Evolutionary conservation across 1,284 basidiomycete species (phyloP).

Genomic region (Phellopilus nigrolimitatus): DNA sequence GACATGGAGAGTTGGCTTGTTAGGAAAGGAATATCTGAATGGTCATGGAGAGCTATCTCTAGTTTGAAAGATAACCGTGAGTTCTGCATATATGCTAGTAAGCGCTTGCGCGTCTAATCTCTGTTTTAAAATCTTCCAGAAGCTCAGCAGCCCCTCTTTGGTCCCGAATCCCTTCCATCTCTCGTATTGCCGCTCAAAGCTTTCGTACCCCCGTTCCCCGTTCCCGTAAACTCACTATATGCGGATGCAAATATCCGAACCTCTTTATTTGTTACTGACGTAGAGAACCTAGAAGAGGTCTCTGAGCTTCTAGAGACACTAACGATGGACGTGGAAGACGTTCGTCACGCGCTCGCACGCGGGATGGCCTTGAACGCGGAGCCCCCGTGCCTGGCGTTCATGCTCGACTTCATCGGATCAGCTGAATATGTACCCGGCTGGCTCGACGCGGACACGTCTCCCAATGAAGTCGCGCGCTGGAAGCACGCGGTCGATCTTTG

Average conservation of each 20-base stretch:
- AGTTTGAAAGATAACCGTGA: constrained; percentile 60
- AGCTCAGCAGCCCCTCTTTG: constrained; percentile 45
- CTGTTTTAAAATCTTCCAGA: constrained; percentile 29
- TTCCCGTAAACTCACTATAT: constrained; percentile 36
- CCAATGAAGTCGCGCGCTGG: constrained; percentile 37
- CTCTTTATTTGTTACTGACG: constrained; percentile 59
- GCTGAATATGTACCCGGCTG: constrained; percentile 64
- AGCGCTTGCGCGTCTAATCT: not conserved
- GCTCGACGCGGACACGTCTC: constrained; percentile 33
- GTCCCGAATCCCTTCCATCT: constrained; percentile 55
- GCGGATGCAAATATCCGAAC: constrained; percentile 41
- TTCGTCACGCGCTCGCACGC: constrained; percentile 66
- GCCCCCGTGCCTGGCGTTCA: constrained; percentile 53
- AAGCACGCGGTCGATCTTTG: constrained; percentile 73
- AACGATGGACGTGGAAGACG: constrained; percentile 68
- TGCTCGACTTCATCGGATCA: constrained; percentile 69
- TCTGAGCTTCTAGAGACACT: constrained; percentile 74
- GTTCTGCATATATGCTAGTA: constrained; percentile 24
- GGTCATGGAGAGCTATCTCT: constrained; percentile 71
- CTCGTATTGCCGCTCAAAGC: constrained; percentile 53
- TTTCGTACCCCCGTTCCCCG: constrained; percentile 49
- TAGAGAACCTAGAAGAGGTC: constrained; percentile 66
- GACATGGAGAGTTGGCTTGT: constrained; percentile 58
- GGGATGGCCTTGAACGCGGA: constrained; percentile 55
- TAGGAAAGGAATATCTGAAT: constrained; percentile 60